Evolutionary conservation across 768 basidiomycete species (phyloP).

Genomic region (Psilocybe azurescens): DNA sequence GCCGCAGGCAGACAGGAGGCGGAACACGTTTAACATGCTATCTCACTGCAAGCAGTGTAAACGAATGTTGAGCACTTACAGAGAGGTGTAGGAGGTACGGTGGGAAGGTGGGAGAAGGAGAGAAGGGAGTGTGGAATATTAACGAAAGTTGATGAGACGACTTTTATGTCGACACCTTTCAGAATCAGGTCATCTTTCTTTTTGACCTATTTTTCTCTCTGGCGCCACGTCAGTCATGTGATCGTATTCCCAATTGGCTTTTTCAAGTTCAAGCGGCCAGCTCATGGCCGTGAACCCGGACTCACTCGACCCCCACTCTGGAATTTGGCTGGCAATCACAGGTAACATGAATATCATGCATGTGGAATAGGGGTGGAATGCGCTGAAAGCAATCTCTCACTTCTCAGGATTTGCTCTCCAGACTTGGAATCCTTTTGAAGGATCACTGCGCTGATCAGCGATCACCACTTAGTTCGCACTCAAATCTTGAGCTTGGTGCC

Average conservation of each 20-base stretch:
- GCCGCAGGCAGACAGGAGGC: background rate
- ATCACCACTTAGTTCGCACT: background rate
- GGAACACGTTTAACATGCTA: conserved; percentile 4
- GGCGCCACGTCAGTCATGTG: conserved; percentile 13
- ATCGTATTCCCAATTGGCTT: conserved; percentile 6
- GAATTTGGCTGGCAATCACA: too few relatives aligned
- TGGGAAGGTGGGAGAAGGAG: conserved; percentile 13
- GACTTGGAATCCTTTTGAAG: background rate
- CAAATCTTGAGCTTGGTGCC: background rate
- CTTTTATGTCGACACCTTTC: conserved; percentile 24
- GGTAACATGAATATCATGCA: too few relatives aligned
- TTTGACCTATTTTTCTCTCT: conserved; percentile 9
- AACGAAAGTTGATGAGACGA: conserved; percentile 24
- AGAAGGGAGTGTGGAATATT: conserved; percentile 4
- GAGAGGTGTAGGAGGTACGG: conserved; percentile 12
- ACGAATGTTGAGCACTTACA: background rate
- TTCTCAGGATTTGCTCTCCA: background rate
- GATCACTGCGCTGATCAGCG: background rate
- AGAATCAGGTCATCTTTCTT: conserved; percentile 31
- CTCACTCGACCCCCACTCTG: too few relatives aligned
- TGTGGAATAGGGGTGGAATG: too few relatives aligned
- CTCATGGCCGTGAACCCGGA: background rate
- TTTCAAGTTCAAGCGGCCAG: background rate
- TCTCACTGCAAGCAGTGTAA: background rate
- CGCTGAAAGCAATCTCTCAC: too few relatives aligned